Evolutionary conservation across 192 early-diverging fungal genomes (phyloP).

Genomic region (Allomyces arbusculus): DNA sequence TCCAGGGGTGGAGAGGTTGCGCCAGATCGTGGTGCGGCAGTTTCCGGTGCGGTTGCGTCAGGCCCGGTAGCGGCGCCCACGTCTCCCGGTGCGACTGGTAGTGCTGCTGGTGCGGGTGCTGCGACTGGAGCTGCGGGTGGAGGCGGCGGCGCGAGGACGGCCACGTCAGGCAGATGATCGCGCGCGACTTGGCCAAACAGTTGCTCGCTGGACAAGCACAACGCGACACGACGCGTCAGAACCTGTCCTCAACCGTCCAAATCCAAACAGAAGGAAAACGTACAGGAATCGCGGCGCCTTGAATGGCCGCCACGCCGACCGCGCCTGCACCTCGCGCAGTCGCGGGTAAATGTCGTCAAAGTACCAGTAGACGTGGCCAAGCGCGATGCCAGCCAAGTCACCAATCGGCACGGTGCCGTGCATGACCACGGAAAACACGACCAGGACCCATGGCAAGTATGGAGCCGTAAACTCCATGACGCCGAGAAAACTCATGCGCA

Average conservation of each 20-base stretch:
- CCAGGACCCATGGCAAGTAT: conserved; percentile 74
- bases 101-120: neutral
- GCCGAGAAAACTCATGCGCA: conserved; percentile 73
- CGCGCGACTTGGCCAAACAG: too few species aligned
- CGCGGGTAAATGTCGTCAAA: conserved; percentile 84
- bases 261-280: neutral
- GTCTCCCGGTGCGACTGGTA: neutral
- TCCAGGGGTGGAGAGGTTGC: too few species aligned
- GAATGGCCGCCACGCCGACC: conserved; percentile 16
- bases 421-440: conserved; percentile 70
- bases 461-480: conserved; percentile 80
- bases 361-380: conserved; percentile 91
- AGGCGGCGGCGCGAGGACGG: neutral
- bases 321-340: conserved; percentile 30
- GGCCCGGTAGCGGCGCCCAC: too few species aligned
- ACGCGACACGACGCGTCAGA: neutral
- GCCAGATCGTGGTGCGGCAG: too few species aligned
- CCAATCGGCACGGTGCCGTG: conserved; percentile 51
- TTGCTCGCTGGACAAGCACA: neutral
- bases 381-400: conserved; percentile 63
- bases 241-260: neutral
- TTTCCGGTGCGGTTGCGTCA: too few species aligned
- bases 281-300: conserved; percentile 33
- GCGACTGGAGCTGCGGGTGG: neutral
- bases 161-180: neutral